Evolutionary conservation across 352 stramenopile species (phyloP), one percentile per base, ranked within the genome.

Genomic region (Thraustochytrium striatum): DNA sequence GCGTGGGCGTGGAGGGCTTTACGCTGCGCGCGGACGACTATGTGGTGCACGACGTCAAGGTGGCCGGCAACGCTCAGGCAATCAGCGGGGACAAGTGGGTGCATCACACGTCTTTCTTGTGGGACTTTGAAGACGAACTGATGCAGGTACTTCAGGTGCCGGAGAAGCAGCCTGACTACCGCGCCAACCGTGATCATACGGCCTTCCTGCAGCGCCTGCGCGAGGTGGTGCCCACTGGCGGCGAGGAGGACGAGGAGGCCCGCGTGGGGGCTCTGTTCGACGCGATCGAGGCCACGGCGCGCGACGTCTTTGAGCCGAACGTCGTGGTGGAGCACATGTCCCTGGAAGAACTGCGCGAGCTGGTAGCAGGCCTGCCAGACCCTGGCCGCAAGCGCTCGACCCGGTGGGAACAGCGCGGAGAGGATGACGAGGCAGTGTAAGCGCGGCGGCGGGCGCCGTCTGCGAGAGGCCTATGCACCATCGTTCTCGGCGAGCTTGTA

Each of bases 91-190:
- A 90, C 61, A 92, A 94, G 16, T 98, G 92, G 91, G 84, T 98
- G 30, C 95, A 99, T 83, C 95, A 99, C 85, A 98, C 95, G 28
- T 97, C 91, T 65, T 98, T 99, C 85, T 83, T 99, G 16, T 98
- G 93, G 92, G 92, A 98, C 83, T 98, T 94, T 79, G 85, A 97
- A 62, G 83, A 90, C 9, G 82, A 80, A 1, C 96, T 97, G 82
- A 99, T 98, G 95, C 85, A 91, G 73, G 97, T 97, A 69, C 87
- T 98, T 9, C 95, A 88, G 1, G 89, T 98, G 53, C 95, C 95
- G 2, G 86, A 90, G 55, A 97, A 97, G 61, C 90, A 97, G 85
- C 95, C 95, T 0, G 87, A 90, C 32, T 99, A 99, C 84, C 91
- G 95, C 70, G 85, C 88, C 8, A 87, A 98, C 83, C 88, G 94